These are phyloP conservation scores for Draba incana DNA, from an alignment of 345 rosid species.

Conservation along the genomic window DNA sequence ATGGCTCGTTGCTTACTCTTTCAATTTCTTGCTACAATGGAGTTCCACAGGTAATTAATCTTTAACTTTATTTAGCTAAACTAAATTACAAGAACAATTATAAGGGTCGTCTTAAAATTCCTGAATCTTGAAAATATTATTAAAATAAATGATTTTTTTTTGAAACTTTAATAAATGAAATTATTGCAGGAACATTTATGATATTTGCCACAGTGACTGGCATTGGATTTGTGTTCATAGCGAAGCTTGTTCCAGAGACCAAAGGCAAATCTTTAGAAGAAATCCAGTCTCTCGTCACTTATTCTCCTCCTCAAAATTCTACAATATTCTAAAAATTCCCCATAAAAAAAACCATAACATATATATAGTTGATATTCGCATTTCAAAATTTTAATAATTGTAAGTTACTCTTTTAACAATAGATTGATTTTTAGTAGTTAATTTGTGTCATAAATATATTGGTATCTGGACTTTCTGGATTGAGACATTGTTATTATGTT, in stretches of 20 bases:
- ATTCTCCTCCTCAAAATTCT: slow-evolving; percentile 4
- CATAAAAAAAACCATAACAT: neutral
- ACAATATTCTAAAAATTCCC: neutral
- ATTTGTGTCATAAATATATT: no score
- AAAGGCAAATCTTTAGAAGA: slow-evolving; percentile 56
- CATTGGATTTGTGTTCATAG: slow-evolving; percentile 43
- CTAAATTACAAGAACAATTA: neutral
- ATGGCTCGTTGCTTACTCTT: slow-evolving; percentile 53
- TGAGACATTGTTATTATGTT: no score
- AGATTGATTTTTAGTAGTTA: no score
- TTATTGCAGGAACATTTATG: slow-evolving; percentile 48
- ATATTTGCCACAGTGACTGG: slow-evolving; percentile 40
- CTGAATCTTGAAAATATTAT: no score
- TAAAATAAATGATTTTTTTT: no score
- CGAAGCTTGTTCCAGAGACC: slow-evolving; percentile 53
- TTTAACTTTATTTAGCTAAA: neutral
- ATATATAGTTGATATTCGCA: no score
- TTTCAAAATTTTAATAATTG: no score
- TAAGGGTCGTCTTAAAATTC: no score
- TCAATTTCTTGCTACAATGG: slow-evolving; percentile 57
- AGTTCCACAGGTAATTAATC: slow-evolving; percentile 48
- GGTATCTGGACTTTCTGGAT: no score
- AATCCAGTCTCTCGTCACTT: slow-evolving; percentile 42
- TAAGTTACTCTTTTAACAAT: no score
- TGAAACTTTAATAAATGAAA: neutral